Evolutionary conservation across 495 filamentous ascomycete species (phyloP).

Genomic region (Neurospora sp.): DNA sequence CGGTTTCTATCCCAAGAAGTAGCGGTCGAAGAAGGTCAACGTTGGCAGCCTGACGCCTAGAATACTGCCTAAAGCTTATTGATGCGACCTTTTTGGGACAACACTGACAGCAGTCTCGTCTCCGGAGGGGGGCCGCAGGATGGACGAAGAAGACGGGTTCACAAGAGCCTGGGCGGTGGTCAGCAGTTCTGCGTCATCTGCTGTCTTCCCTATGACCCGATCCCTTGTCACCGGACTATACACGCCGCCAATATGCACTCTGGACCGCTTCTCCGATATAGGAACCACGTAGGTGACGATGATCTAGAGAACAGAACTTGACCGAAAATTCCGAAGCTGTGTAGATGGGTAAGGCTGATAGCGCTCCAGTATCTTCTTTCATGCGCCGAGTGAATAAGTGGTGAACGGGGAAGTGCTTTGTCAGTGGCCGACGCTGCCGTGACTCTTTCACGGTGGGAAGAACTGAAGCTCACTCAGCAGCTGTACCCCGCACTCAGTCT

Average conservation of each 20-base stretch:
- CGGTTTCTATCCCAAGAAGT: not conserved
- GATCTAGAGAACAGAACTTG: not conserved
- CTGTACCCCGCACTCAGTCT: not conserved
- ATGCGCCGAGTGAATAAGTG: not conserved
- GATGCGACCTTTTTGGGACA: not conserved
- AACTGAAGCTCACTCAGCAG: not conserved
- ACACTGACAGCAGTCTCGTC: not conserved
- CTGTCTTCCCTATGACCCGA: slow-evolving; percentile 1
- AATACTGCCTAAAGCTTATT: not conserved
- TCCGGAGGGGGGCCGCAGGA: not conserved
- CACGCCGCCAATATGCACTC: not conserved
- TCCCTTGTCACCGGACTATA: slow-evolving; percentile 5
- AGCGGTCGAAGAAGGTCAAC: not conserved
- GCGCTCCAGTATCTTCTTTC: not conserved
- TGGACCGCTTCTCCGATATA: not conserved
- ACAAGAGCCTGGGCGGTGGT: not conserved
- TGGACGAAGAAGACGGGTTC: not conserved
- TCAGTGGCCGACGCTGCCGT: not conserved
- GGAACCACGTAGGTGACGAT: not conserved
- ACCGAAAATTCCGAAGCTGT: not conserved
- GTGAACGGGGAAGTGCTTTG: not conserved
- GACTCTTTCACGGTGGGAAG: not conserved
- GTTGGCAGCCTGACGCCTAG: not conserved
- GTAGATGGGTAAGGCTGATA: not conserved
- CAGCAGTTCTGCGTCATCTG: slow-evolving; percentile 6